Conservation (phyloP, 169 alveolate genomes). For the Cardiosporidium cionae region DNA sequence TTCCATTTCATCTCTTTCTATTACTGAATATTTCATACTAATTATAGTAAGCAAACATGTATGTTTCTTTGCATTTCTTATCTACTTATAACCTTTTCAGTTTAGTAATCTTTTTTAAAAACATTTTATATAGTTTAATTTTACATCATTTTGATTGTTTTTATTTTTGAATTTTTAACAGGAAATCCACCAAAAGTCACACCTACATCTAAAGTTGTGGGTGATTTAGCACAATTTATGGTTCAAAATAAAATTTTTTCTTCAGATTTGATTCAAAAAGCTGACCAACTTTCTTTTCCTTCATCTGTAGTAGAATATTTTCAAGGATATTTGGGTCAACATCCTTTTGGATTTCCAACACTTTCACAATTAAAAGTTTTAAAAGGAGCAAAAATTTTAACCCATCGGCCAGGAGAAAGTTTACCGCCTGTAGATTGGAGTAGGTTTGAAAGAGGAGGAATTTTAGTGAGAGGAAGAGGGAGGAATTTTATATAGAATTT, state of each 20-base stretch:
- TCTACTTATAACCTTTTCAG: neutral
- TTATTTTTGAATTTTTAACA: neutral
- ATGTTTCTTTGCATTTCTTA: neutral
- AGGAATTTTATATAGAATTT: neutral
- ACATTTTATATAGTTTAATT: neutral
- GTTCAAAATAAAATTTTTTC: conserved; percentile 6
- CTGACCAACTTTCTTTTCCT: conserved; percentile 8
- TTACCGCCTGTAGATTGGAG: conserved; percentile 12
- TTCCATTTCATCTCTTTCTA: no score
- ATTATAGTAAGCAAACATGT: no score
- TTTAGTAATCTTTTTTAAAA: neutral
- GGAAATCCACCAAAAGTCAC: conserved; percentile 16
- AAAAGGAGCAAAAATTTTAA: neutral
- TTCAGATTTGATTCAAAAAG: neutral
- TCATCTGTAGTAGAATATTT: conserved; percentile 1
- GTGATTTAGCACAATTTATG: conserved; percentile 16
- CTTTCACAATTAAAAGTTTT: conserved; percentile 4
- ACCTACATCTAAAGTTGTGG: conserved; percentile 13
- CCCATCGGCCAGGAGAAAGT: neutral
- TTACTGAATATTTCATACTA: neutral
- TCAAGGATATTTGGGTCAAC: conserved; percentile 20
- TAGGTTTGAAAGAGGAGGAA: neutral
- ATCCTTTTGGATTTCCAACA: conserved; percentile 24
- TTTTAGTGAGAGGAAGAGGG: no score
- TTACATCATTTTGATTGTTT: neutral